Evolutionary conservation across 1,284 basidiomycete species (phyloP), one percentile per base, ranked within the genome.

Genomic region (Erythrobasidium hasegawianum): DNA sequence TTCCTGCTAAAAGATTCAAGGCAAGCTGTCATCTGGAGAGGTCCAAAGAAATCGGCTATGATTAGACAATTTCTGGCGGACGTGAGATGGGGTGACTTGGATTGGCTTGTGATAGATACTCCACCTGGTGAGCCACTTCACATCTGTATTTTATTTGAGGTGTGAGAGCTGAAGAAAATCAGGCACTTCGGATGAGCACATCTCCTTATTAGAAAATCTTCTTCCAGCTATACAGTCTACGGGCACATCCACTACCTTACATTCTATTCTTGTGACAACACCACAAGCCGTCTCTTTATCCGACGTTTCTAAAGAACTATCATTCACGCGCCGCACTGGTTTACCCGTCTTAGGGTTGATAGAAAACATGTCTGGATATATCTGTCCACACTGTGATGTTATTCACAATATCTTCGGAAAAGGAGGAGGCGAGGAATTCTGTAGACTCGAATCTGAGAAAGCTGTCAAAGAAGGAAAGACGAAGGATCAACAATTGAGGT

Each of bases 1-100:
- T 97, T 98, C 76, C 79, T 99, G 73, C 79, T 98, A 68, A 89
- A 90, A 78, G 69, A 70, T 56, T 87, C 86, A 74, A 87, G 87
- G 73, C 89, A 89, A 58, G 94, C 97, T 76, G 92, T 99, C 40
- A 90, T 99, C 0, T 99, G 96, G 96, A 81, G 96, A 72, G 96
- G 96, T 0, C 96, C 96, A 39, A 98, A 98, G 83, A 99, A 98
- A 84, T 97, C 97, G 74, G 96, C 91, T 54, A 98, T 98, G 96
- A 97, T 99, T 74, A 82, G 93, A 73, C 96, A 99, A 80, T 98
- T 99, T 76, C 78, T 98, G 76, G 87, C 86, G 72, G 94, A 99
- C 74, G 96, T 98, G 11, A 80, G 92, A 68, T 99, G 96, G 96
- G 95, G 93, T 56, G 87, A 92, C 52, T 80, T 97, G 68, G 96